Base-by-base conservation (phyloP, 768 basidiomycete species). In the Trichaptum fuscoviolaceum region DNA sequence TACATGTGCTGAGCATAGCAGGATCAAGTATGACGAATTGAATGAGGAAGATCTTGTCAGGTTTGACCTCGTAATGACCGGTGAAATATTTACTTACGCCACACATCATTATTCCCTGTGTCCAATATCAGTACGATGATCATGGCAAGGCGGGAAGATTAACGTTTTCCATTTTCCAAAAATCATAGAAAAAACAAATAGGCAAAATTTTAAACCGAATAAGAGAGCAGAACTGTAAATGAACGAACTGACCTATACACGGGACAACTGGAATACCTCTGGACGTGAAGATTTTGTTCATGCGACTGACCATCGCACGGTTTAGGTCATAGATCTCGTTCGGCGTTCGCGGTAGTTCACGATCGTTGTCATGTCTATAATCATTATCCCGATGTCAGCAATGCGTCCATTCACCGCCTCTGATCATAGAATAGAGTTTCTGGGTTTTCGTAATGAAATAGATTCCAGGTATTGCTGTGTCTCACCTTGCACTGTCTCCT, bases 21-120 rank as follows among this genome's bases (percentile, higher is more conserved):
- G 3, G 62, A 18, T n/a, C 57, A 27, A 59, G 25, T 58, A 25
- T 63, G 24, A 35, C 26, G 35, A 59, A 60, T 68, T 4, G 6
- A 20, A 52, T 7, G 7, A 36, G 7, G 35, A 52, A 30, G 30
- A 30, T 30, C 30, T 30, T 30, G 30, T 30, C 30, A 30, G 30
- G 30, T 30, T 30, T 30, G 30, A 30, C 30, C 30, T 30, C 2
- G 30, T 30, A 30, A 30, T 30, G 30, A 8, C 30, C 4, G 30
- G 30, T 8, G 8, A 3, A 30, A 30, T 30, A 15, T 57, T 7
- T 18, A 79, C 88, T 82, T 77, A 91, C 90, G 93, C 86, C 91
- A 95, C 62, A 96, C 84, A 79, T 96, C 94, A 75, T 96, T 96
- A 76, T 96, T 96, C 25, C 93, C 93, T 91, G 68, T 25, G 68